These are phyloP conservation scores for Aspergillus tanneri DNA, from an alignment of 2,329 filamentous ascomycete species.

Conservation along the genomic window DNA sequence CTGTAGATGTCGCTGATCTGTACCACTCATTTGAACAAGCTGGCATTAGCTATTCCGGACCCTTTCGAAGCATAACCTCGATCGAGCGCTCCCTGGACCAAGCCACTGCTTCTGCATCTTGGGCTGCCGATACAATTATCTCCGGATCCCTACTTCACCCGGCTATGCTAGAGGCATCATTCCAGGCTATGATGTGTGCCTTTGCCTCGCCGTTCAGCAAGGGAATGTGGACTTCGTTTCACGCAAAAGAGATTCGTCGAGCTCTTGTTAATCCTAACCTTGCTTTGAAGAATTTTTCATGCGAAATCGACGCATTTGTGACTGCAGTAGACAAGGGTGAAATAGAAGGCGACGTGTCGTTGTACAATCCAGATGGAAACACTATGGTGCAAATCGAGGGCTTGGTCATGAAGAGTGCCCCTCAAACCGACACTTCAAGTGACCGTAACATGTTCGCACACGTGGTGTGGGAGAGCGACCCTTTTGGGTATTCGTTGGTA, in stretches of 20 bases:
- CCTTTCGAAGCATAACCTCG: background rate
- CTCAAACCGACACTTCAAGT: background rate
- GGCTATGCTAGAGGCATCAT: background rate
- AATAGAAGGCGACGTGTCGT: background rate
- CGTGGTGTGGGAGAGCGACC: background rate
- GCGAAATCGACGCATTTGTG: background rate
- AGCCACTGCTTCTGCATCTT: background rate
- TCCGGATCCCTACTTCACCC: background rate
- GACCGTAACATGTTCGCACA: background rate
- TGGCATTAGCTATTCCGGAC: background rate
- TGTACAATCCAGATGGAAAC: background rate
- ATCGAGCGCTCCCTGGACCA: background rate
- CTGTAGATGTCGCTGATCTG: background rate
- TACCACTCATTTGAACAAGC: background rate
- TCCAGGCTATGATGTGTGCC: background rate
- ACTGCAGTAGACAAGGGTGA: background rate
- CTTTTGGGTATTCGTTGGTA: background rate
- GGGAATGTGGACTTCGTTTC: background rate
- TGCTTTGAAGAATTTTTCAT: background rate
- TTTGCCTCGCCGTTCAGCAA: background rate
- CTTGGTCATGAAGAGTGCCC: background rate
- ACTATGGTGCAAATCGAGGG: slow-evolving; percentile 1
- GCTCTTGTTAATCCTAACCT: background rate
- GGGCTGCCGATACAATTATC: background rate
- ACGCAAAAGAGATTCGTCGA: background rate